These are phyloP conservation scores for Cutaneotrichosporon daszewskae DNA, from an alignment of 1,284 basidiomycete species.

Conservation along the genomic window DNA sequence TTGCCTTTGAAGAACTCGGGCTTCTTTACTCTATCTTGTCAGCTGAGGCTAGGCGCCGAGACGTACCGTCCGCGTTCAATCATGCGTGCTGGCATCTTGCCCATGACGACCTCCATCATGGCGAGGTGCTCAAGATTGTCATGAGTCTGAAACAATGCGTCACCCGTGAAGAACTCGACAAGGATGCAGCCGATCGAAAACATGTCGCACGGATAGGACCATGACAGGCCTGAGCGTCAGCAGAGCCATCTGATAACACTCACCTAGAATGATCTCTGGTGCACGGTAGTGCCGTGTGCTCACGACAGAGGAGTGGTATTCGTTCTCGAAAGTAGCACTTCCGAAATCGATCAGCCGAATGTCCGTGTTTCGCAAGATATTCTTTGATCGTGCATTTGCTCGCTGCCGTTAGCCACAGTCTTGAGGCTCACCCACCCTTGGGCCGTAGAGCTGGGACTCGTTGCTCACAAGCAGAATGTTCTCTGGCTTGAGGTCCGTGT, in stretches of 20 bases:
- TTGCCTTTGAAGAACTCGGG: constrained; percentile 87
- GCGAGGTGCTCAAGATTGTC: constrained; percentile 98
- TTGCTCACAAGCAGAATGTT: constrained; percentile 93
- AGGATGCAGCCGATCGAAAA: constrained; percentile 99
- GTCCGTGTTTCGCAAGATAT: constrained; percentile 73
- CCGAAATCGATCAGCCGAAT: constrained; percentile 97
- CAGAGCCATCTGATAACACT: constrained; percentile 29
- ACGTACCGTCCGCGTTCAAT: constrained; percentile 47
- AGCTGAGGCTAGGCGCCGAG: no score
- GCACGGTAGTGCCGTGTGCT: constrained; percentile 98
- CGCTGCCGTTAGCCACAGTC: constrained; percentile 8
- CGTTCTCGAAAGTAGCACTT: constrained; percentile 94
- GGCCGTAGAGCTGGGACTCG: constrained; percentile 52
- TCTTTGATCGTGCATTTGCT: constrained; percentile 24
- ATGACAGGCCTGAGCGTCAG: constrained; percentile 68
- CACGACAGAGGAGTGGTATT: constrained; percentile 97
- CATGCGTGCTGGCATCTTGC: constrained; percentile 86
- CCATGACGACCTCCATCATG: constrained; percentile 99
- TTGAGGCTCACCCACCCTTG: constrained; percentile 22
- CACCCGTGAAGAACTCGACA: constrained; percentile 96
- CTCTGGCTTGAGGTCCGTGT: constrained; percentile 98
- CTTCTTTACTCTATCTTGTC: constrained; percentile 60
- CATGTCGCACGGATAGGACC: constrained; percentile 97
- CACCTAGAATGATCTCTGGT: constrained; percentile 96
- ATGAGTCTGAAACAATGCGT: constrained; percentile 97